Conservation (phyloP, 2,329 filamentous ascomycete species). For the Cladosporium halotolerans region DNA sequence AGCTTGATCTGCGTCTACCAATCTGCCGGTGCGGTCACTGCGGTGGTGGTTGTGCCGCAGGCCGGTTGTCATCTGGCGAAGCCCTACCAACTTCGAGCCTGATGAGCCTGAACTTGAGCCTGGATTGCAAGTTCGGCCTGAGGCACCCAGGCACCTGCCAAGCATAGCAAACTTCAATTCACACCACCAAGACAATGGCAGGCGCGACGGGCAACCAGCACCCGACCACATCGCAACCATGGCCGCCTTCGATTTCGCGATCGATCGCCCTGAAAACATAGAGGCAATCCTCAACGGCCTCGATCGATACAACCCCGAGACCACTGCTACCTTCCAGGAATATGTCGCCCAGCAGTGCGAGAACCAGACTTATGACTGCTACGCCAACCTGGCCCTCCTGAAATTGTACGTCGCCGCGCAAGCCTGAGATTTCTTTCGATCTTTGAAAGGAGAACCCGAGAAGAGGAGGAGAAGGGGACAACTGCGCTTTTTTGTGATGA, state of each 20-base stretch:
- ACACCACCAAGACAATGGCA: too few species aligned
- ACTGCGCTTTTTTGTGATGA: conserved; percentile 57
- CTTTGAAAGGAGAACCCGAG: conserved; percentile 38
- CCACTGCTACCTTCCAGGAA: conserved; percentile 84
- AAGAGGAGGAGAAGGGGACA: conserved; percentile 74
- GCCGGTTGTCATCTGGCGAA: too few species aligned
- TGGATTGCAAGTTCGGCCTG: too few species aligned
- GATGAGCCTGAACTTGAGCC: too few species aligned
- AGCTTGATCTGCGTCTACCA: too few species aligned
- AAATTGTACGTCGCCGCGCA: conserved; percentile 74
- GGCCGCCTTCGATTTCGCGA: conserved; percentile 73
- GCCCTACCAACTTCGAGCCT: too few species aligned
- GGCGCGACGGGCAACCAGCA: not conserved
- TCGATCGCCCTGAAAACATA: conserved; percentile 87
- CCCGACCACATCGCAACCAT: conserved; percentile 25
- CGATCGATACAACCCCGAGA: conserved; percentile 97
- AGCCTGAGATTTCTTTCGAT: not conserved
- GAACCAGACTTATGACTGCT: conserved; percentile 87
- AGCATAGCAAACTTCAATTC: too few species aligned
- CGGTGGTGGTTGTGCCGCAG: too few species aligned
- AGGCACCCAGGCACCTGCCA: too few species aligned
- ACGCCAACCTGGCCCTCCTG: conserved; percentile 89
- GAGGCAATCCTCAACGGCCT: conserved; percentile 92
- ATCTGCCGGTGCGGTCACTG: too few species aligned
- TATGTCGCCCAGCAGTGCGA: conserved; percentile 95